A percentile compares a stretch with the other conserved stretches of the same genome.
Evolutionary conservation across 108 stramenopile genomes (phyloP).

Genomic region (Skeletonema marinoi): DNA sequence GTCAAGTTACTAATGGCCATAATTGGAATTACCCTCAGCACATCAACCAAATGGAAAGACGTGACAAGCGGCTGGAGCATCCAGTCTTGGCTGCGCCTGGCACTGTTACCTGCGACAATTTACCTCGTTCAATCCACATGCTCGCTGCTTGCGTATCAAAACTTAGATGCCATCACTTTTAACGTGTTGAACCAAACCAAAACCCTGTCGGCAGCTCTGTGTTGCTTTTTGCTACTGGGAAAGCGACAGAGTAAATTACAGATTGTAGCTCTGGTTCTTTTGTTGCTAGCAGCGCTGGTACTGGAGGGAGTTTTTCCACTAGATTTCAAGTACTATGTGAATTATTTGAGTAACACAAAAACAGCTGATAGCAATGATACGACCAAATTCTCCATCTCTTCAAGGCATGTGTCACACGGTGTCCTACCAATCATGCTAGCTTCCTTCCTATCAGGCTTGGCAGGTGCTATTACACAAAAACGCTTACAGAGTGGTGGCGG

Average conservation of each 20-base stretch:
- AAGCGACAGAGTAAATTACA: constrained; percentile 79
- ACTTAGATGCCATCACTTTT: constrained; percentile 92
- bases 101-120: constrained; percentile 84
- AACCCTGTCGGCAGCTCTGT: constrained; percentile 93
- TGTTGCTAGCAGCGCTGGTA: constrained; percentile 79
- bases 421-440: constrained; percentile 82
- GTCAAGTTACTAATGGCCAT: constrained; percentile 61
- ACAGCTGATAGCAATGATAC: background rate
- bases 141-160: constrained; percentile 86
- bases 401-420: constrained; percentile 70
- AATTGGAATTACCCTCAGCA: constrained; percentile 42
- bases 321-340: constrained; percentile 23
- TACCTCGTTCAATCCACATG: constrained; percentile 93
- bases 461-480: constrained; percentile 91
- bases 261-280: constrained; percentile 80
- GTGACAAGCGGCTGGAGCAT: constrained; percentile 60
- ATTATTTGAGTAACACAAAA: constrained; percentile 3
- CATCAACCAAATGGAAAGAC: constrained; percentile 17
- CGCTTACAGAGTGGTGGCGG: constrained; percentile 70
- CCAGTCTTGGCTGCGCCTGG: constrained; percentile 62
- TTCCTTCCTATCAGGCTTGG: constrained; percentile 86
- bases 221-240: constrained; percentile 91
- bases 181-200: constrained; percentile 97
- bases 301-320: constrained; percentile 66
- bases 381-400: constrained; percentile 18